Percentiles rank a stretch among this genome's conserved stretches.
phyloP scores from a whole-genome alignment of 1,139 yeast species.

The Tardiomyces blankii region DNA sequence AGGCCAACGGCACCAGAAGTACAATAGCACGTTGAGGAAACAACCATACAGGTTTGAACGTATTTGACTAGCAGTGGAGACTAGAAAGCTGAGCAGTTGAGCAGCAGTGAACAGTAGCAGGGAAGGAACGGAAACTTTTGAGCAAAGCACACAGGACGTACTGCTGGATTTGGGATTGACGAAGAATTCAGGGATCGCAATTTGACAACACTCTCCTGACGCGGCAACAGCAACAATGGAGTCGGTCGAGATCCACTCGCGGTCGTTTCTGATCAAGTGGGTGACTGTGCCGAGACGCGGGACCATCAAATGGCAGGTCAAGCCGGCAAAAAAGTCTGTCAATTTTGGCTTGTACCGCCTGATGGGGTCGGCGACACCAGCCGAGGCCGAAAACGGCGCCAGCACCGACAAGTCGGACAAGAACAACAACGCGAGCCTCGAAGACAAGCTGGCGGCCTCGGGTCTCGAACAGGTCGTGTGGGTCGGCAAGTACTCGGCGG shows the following conservation, averaged over 20 bases:
- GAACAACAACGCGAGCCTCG: slow-evolving; percentile 8
- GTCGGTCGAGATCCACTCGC: slow-evolving; percentile 79
- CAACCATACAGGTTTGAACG: too few relatives aligned
- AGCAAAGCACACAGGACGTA: too few relatives aligned
- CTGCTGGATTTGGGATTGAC: too few relatives aligned
- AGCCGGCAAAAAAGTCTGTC: slow-evolving; percentile 77
- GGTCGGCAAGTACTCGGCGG: slow-evolving; percentile 27
- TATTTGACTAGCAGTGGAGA: too few relatives aligned
- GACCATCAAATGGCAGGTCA: slow-evolving; percentile 65
- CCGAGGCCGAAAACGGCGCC: not conserved
- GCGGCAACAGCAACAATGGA: slow-evolving; percentile 42
- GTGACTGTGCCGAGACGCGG: slow-evolving; percentile 61
- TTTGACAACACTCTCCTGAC: not conserved
- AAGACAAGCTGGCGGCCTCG: slow-evolving; percentile 21
- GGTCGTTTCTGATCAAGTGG: slow-evolving; percentile 87
- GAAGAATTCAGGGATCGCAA: too few relatives aligned
- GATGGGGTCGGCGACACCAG: not conserved
- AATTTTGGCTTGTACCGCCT: slow-evolving; percentile 46
- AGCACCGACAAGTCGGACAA: not conserved
- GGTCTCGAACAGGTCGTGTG: slow-evolving; percentile 26
- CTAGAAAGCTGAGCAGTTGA: too few relatives aligned
- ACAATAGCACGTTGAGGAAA: too few relatives aligned
- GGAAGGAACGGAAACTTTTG: too few relatives aligned
- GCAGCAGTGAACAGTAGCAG: too few relatives aligned
- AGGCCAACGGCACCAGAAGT: too few relatives aligned